A percentile compares a stretch with the other conserved stretches of the same genome.
Evolutionary conservation across 2,329 filamentous ascomycete genomes (phyloP).

Genomic region (Aspergillus persii): DNA sequence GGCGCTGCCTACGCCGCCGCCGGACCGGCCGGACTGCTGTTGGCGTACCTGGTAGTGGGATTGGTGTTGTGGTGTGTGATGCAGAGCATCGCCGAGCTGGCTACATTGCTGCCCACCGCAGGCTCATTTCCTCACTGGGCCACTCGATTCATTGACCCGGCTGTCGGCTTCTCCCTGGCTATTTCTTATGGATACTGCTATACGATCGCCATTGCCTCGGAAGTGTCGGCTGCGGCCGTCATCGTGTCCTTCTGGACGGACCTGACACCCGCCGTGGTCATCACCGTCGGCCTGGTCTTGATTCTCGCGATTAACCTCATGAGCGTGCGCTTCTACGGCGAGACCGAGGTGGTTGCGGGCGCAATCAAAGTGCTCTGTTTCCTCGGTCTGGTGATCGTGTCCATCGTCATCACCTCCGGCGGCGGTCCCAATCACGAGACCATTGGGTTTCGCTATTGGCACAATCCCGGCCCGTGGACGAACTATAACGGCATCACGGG

Average conservation of each 20-base stretch:
- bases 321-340: constrained; percentile 34
- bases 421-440: constrained; percentile 31
- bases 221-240: constrained; percentile 81
- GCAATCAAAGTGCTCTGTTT: constrained; percentile 33
- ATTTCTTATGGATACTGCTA: constrained; percentile 73
- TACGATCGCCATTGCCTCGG: constrained; percentile 75
- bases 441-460: constrained; percentile 37
- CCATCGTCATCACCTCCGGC: constrained; percentile 34
- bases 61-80: constrained; percentile 86
- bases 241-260: constrained; percentile 75
- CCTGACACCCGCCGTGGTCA: constrained; percentile 69
- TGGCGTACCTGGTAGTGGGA: constrained; percentile 62
- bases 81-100: constrained; percentile 84
- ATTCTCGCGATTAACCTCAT: constrained; percentile 33
- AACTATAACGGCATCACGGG: constrained; percentile 32
- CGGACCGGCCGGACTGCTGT: constrained; percentile 70
- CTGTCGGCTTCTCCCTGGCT: constrained; percentile 86
- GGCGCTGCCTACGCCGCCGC: constrained; percentile 67
- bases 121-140: constrained; percentile 90
- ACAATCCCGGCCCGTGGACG: constrained; percentile 33
- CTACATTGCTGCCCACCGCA: constrained; percentile 84
- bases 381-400: constrained; percentile 28
- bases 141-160: constrained; percentile 84
- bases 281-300: constrained; percentile 43
- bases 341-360: constrained; percentile 31